Percentiles rank a stretch among this genome's conserved stretches.
These are phyloP conservation scores for Thelephora aurantiotincta DNA, from an alignment of 768 basidiomycete genomes.

Conservation along the genomic window DNA sequence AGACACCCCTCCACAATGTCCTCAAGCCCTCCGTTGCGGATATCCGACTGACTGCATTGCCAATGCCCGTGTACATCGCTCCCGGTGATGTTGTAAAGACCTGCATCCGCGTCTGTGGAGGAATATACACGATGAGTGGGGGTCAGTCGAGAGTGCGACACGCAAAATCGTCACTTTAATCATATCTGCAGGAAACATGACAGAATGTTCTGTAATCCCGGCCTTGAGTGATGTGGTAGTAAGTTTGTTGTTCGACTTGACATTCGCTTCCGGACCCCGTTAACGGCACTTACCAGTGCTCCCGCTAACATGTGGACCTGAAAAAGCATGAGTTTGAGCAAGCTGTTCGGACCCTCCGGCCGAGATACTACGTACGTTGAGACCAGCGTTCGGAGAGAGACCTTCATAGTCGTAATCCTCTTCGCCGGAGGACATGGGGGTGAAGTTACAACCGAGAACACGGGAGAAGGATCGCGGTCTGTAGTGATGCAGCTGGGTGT, in stretches of 20 bases:
- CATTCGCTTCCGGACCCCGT: neutral
- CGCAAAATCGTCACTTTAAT: slow-evolving; percentile 65
- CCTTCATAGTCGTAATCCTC: slow-evolving; percentile 52
- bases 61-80: slow-evolving; percentile 79
- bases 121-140: neutral
- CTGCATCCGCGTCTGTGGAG: slow-evolving; percentile 90
- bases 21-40: slow-evolving; percentile 88
- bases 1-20: slow-evolving; percentile 90
- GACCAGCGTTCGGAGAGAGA: slow-evolving; percentile 63
- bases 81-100: slow-evolving; percentile 80
- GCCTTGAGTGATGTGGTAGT: slow-evolving; percentile 36
- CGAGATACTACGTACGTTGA: slow-evolving; percentile 39
- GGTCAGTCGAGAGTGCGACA: neutral
- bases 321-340: neutral
- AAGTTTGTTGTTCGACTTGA: neutral
- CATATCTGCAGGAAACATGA: slow-evolving; percentile 97
- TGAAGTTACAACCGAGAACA: neutral
- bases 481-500: too few species aligned
- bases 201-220: slow-evolving; percentile 96
- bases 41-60: slow-evolving; percentile 84
- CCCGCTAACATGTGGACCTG: slow-evolving; percentile 98
- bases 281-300: slow-evolving; percentile 57
- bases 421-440: slow-evolving; percentile 21
- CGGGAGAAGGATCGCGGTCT: neutral
- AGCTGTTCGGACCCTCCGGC: neutral